phyloP scores from a whole-genome alignment of 306 rosid genomes.

The Dicorynia guianensis region DNA sequence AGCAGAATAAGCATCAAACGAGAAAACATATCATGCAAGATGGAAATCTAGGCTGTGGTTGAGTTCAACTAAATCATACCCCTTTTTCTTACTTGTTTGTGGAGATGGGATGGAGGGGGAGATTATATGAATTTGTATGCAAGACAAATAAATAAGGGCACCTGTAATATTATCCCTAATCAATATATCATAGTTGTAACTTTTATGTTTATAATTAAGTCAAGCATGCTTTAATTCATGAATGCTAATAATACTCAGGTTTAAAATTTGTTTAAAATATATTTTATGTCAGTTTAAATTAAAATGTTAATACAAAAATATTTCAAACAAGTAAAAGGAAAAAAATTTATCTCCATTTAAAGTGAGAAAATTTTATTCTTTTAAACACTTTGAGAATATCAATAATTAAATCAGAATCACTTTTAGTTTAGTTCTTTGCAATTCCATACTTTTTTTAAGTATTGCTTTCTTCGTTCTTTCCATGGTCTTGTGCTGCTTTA shows the following conservation, averaged over 20 bases:
- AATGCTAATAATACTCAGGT: neutral
- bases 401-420: too few species aligned
- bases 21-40: neutral
- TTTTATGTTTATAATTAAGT: neutral
- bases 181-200: neutral
- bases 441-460: too few species aligned
- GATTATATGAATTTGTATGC: neutral
- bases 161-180: constrained; percentile 5
- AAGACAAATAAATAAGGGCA: constrained; percentile 11
- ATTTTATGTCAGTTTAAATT: too few species aligned
- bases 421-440: too few species aligned
- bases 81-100: neutral
- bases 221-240: neutral
- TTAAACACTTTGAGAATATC: too few species aligned
- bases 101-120: neutral
- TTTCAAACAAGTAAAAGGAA: too few species aligned
- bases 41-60: neutral
- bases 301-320: too few species aligned
- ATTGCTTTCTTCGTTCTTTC: too few species aligned
- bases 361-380: too few species aligned
- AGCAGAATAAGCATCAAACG: neutral
- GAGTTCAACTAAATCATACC: neutral
- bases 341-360: too few species aligned
- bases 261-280: too few species aligned
- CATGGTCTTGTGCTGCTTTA: too few species aligned